Evolutionary conservation across 345 rosid species (phyloP).

Genomic region (Rhizophora apiculata): DNA sequence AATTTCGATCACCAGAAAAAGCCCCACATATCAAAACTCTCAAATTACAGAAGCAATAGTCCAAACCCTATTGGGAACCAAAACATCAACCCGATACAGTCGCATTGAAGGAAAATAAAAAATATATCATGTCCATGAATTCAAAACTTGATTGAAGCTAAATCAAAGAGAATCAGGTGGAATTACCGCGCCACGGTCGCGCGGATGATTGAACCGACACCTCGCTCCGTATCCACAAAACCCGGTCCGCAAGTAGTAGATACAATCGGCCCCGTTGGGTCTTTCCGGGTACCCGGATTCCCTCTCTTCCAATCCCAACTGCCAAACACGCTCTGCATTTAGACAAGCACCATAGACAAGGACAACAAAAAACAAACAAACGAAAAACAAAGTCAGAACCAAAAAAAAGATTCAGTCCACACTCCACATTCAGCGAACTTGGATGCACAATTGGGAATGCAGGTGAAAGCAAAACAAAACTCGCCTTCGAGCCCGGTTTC

Average conservation of each 20-base stretch:
- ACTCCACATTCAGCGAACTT: conserved; percentile 5
- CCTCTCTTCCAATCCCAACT: conserved; percentile 34
- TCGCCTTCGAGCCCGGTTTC: conserved; percentile 73
- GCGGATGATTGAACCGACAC: conserved; percentile 98
- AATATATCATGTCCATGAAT: neutral
- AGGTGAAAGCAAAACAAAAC: conserved; percentile 21
- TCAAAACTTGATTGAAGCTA: neutral
- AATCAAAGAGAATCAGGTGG: neutral
- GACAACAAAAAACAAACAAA: no score
- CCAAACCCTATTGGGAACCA: conserved; percentile 1
- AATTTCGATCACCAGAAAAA: no score
- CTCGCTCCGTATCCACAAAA: conserved; percentile 74
- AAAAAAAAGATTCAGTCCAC: conserved; percentile 18
- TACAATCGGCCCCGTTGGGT: conserved; percentile 72
- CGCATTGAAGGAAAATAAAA: neutral
- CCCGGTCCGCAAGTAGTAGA: conserved; percentile 75
- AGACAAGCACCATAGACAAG: conserved; percentile 13
- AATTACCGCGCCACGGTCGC: conserved; percentile 66
- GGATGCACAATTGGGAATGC: neutral
- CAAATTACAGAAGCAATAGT: conserved; percentile 1
- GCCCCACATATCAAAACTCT: neutral
- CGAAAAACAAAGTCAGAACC: neutral
- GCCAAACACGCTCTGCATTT: conserved; percentile 72
- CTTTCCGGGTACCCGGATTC: conserved; percentile 71
- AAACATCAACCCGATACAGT: conserved; percentile 5